These are phyloP conservation scores for Juglanconis sp. DNA, from an alignment of 2,329 filamentous ascomycete genomes.

Conservation along the genomic window DNA sequence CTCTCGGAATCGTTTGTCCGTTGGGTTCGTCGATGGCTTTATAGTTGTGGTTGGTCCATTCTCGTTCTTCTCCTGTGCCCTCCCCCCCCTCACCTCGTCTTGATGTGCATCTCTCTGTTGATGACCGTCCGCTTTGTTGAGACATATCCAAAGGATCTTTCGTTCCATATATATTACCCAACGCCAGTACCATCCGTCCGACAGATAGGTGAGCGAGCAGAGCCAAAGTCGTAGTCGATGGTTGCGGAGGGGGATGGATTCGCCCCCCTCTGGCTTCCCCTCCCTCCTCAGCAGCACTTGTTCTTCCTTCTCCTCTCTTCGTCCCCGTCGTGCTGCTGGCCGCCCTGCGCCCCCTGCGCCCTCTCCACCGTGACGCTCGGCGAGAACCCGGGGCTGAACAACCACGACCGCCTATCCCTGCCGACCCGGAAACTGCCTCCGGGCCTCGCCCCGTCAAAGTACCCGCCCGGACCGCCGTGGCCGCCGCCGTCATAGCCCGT, in stretches of 20 bases:
- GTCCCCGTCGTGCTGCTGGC: slow-evolving; percentile 24
- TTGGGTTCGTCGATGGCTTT: neutral
- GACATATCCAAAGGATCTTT: neutral
- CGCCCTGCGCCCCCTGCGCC: slow-evolving; percentile 20
- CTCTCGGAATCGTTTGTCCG: neutral
- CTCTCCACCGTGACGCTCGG: slow-evolving; percentile 49
- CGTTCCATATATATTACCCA: too few species aligned
- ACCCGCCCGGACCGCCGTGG: slow-evolving; percentile 25
- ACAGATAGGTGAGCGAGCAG: neutral
- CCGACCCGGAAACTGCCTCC: slow-evolving; percentile 56
- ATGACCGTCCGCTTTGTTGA: neutral
- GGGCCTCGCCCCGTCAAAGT: slow-evolving; percentile 49
- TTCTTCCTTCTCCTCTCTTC: slow-evolving; percentile 13
- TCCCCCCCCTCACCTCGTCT: too few species aligned
- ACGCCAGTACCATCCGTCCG: neutral
- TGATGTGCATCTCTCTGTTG: too few species aligned
- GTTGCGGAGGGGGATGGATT: neutral
- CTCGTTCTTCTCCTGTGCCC: neutral
- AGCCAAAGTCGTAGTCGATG: neutral
- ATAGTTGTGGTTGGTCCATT: slow-evolving; percentile 15
- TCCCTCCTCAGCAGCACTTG: slow-evolving; percentile 12
- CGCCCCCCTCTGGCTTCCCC: too few species aligned
- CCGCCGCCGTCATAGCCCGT: slow-evolving; percentile 18
- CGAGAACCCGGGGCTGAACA: slow-evolving; percentile 54
- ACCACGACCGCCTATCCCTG: slow-evolving; percentile 56